Percentiles rank a stretch among this genome's conserved stretches.
Conservation (phyloP, 108 stramenopile genomes). For the Ochromonas danica region DNA sequence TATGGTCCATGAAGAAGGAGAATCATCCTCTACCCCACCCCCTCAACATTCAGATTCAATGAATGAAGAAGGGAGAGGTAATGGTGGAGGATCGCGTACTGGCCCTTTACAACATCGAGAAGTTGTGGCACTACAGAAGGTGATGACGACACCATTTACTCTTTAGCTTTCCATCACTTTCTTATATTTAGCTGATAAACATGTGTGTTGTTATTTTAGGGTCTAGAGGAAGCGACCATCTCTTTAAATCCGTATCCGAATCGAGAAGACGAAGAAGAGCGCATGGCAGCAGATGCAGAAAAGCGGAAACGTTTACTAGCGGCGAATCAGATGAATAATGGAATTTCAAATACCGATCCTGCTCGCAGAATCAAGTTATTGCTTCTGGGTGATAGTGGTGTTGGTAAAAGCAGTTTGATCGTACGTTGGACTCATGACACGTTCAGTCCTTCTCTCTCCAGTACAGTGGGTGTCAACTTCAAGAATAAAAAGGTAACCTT, state of each 20-base stretch:
- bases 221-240: not conserved
- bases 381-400: slow-evolving; percentile 52
- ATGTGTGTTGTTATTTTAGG: too few relatives aligned
- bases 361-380: slow-evolving; percentile 28
- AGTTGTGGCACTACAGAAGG: slow-evolving; percentile 26
- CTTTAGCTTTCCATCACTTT: not conserved
- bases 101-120: slow-evolving; percentile 27
- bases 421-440: slow-evolving; percentile 55
- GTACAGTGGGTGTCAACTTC: slow-evolving; percentile 56
- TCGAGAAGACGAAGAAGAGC: slow-evolving; percentile 22
- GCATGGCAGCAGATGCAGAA: slow-evolving; percentile 4
- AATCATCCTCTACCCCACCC: not conserved
- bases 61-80: too few relatives aligned
- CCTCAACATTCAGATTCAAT: not conserved
- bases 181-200: not conserved
- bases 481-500: slow-evolving; percentile 44
- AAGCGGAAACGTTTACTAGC: slow-evolving; percentile 5
- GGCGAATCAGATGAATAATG: not conserved
- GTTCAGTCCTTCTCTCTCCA: slow-evolving; percentile 48
- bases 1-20: not conserved
- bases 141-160: too few relatives aligned
- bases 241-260: not conserved
- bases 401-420: slow-evolving; percentile 54
- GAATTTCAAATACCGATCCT: not conserved
- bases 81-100: not conserved